Evolutionary conservation across 2,329 filamentous ascomycete genomes (phyloP).

Genomic region (Hypoxylon sp.): DNA sequence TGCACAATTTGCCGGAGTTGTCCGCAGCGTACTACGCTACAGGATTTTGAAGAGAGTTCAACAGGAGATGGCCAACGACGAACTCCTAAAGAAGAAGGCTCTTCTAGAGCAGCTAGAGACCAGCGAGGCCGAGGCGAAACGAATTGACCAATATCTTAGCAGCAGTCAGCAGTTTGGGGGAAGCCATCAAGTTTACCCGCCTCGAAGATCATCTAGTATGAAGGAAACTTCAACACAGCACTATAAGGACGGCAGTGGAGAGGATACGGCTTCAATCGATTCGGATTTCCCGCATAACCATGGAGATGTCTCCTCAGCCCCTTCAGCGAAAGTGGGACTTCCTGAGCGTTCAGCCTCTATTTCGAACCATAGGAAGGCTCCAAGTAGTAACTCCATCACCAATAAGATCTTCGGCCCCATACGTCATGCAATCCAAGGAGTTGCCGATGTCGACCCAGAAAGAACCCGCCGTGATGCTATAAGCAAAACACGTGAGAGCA

Average conservation of each 20-base stretch:
- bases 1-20: conserved; percentile 95
- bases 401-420: conserved; percentile 95
- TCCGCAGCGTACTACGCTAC: conserved; percentile 89
- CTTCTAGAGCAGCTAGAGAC: conserved; percentile 91
- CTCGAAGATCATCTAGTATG: conserved; percentile 76
- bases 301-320: conserved; percentile 76
- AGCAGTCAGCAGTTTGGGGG: conserved; percentile 73
- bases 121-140: conserved; percentile 91
- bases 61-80: conserved; percentile 96
- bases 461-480: conserved; percentile 92
- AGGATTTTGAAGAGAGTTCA: conserved; percentile 94
- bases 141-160: conserved; percentile 93
- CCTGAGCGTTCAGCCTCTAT: conserved; percentile 67
- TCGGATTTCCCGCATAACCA: conserved; percentile 96
- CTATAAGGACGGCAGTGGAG: conserved; percentile 71
- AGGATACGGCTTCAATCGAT: conserved; percentile 92
- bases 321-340: conserved; percentile 81
- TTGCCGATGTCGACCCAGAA: conserved; percentile 96
- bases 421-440: conserved; percentile 94
- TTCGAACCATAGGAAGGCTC: conserved; percentile 80
- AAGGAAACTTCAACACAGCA: conserved; percentile 66
- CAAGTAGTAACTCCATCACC: conserved; percentile 91
- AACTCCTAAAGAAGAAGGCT: conserved; percentile 87
- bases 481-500: conserved; percentile 92
- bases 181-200: conserved; percentile 61